Conservation (phyloP, 441 rosid genomes). For the Erodium trifolium region DNA sequence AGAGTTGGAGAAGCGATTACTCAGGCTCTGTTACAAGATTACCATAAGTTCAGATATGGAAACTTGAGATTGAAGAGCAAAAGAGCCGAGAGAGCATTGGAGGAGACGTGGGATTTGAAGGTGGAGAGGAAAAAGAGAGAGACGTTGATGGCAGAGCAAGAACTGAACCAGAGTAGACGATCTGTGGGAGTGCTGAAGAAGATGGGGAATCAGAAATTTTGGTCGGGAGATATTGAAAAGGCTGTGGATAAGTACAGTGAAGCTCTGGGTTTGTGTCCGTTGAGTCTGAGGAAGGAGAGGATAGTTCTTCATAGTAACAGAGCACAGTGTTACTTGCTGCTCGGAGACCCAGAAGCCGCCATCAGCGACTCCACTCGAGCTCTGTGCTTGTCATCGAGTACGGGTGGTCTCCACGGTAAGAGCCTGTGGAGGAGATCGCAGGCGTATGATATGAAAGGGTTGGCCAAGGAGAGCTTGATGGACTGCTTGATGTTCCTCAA, state of each 20-base stretch:
- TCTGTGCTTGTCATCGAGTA: conserved; percentile 36
- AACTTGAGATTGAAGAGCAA: conserved; percentile 31
- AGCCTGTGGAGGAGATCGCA: conserved; percentile 90
- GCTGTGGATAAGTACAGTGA: conserved; percentile 39
- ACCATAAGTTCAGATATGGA: conserved; percentile 44
- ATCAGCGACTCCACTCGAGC: conserved; percentile 79
- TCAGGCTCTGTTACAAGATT: conserved; percentile 39
- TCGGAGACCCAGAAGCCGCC: conserved; percentile 42
- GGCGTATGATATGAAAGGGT: conserved; percentile 71
- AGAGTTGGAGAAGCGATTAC: conserved; percentile 44
- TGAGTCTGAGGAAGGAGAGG: conserved; percentile 49
- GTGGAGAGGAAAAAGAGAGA: conserved; percentile 56
- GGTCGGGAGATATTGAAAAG: conserved; percentile 43
- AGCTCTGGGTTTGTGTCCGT: conserved; percentile 50
- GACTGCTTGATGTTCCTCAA: conserved; percentile 60
- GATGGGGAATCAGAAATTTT: conserved; percentile 47
- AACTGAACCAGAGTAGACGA: conserved; percentile 32
- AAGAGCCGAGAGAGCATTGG: conserved; percentile 37
- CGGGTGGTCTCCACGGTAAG: conserved; percentile 41
- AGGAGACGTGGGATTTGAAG: conserved; percentile 49
- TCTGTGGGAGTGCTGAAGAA: conserved; percentile 37
- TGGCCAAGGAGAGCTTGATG: conserved; percentile 65
- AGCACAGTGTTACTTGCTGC: conserved; percentile 54
- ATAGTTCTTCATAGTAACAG: conserved; percentile 56
- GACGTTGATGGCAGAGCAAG: conserved; percentile 37